Base-by-base conservation (phyloP, 805 yeast species). In the Wickerhamiella kazuoi region DNA sequence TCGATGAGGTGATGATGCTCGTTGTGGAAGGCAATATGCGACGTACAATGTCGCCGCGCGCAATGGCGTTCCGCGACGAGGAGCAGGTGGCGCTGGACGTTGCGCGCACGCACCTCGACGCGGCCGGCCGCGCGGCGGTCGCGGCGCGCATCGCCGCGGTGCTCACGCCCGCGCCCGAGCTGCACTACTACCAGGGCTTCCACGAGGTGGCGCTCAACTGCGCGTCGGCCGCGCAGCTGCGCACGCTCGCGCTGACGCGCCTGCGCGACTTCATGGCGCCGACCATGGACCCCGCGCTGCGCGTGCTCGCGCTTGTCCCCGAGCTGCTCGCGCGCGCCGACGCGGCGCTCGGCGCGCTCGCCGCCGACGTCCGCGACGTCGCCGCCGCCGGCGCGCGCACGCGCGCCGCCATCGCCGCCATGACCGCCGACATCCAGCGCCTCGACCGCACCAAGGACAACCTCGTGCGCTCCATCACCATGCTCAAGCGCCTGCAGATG, bases 101-200 rank as follows among this genome's bases (percentile, higher is more conserved):
- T 2, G 71, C 71, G 17, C 60, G 98, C 38, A 72, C 93, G 13
- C 78, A 76, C 51, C 69, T 68, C 14, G 62, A 23, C 37, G 48
- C 30, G 46, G 59, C 16, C 57, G 63, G 44, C 41, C 54, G 34
- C 47, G 49, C 35, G 38, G 36, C 42, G n/a, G 56, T 74, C 4
- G 41, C 41, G 26, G 38, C 39, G 21, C 46, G 52, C 18, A 45
- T 50, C 15, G 38, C 69, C 13, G 61, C 62, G 16, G 62, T 83
- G 2, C 61, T 90, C 13, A 59, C 82, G 30, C 65, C 63, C 14
- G 61, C 76, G 46, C 86, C 86, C 0, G 50, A 56, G 3, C 60
- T 86, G 32, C 64, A 72, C 42, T 87, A 87, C 56, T 87, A 84
- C 55, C 98, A 87, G 58, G 98, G 98, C 0, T 82, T 69, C 55